Percentiles rank a stretch among this genome's conserved stretches.
These are phyloP conservation scores for Leccinum boreale DNA, from an alignment of 768 basidiomycete species.

Conservation along the genomic window DNA sequence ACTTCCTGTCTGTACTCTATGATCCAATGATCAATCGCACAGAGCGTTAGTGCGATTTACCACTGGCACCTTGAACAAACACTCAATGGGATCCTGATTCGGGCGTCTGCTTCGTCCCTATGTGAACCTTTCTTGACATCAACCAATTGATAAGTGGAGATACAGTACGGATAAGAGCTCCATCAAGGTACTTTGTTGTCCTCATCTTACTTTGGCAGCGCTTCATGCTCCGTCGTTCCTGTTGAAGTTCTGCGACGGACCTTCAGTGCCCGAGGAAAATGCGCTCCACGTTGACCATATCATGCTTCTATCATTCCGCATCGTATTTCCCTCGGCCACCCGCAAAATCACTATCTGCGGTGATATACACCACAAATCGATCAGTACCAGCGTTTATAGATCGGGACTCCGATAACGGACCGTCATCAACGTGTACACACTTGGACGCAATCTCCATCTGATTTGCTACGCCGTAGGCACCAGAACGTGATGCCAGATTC, in stretches of 20 bases:
- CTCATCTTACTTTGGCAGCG: neutral
- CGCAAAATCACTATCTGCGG: constrained; percentile 13
- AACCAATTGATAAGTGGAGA: too few species aligned
- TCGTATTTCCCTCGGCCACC: constrained; percentile 5
- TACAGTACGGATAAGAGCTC: too few species aligned
- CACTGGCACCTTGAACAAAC: too few species aligned
- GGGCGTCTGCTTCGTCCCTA: too few species aligned
- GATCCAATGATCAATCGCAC: neutral
- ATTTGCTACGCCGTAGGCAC: constrained; percentile 4
- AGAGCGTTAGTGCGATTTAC: too few species aligned
- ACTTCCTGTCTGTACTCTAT: neutral
- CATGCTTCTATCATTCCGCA: neutral
- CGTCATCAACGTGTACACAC: constrained; percentile 4
- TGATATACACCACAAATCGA: constrained; percentile 8
- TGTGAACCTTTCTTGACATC: too few species aligned
- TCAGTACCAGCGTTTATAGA: neutral
- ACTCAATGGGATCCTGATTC: too few species aligned
- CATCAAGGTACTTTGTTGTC: neutral
- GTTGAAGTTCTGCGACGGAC: neutral
- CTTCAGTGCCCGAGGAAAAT: neutral
- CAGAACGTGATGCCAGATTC: neutral
- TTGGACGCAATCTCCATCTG: neutral
- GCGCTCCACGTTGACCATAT: neutral
- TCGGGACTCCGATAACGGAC: neutral
- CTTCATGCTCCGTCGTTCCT: neutral